phyloP scores from a whole-genome alignment of 192 early-diverging fungal species.

The Podila verticillata region DNA sequence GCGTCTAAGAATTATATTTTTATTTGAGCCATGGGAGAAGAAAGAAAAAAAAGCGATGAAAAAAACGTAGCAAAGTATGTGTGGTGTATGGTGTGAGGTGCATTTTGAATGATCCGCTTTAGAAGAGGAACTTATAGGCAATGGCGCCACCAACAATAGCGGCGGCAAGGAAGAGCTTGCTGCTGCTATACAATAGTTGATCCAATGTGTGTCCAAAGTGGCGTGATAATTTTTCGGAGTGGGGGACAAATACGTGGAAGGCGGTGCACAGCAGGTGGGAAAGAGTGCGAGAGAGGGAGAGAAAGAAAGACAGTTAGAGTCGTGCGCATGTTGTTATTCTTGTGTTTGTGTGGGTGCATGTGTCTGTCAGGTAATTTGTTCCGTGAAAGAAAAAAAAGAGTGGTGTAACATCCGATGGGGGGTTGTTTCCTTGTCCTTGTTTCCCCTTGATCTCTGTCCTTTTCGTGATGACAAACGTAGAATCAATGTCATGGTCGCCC shows the following conservation, averaged over 20 bases:
- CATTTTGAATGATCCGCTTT: neutral
- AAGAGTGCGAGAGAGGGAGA: neutral
- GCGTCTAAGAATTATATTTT: no score
- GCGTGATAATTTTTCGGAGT: slow-evolving; percentile 23
- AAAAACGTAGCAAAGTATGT: neutral
- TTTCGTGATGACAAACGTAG: neutral
- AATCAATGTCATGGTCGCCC: no score
- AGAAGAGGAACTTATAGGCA: slow-evolving; percentile 42
- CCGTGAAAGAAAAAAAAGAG: neutral
- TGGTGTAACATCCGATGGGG: neutral
- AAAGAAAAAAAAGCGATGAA: neutral
- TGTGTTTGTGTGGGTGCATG: no score
- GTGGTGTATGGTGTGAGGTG: neutral
- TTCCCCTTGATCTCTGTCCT: neutral
- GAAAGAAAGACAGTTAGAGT: slow-evolving; percentile 16
- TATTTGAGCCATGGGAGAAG: neutral
- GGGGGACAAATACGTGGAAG: neutral
- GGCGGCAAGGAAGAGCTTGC: slow-evolving; percentile 15
- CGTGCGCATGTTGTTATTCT: no score
- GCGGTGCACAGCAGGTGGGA: neutral
- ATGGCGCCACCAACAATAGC: slow-evolving; percentile 23
- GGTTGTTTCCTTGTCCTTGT: neutral
- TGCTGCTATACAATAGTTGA: neutral
- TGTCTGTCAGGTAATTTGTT: neutral
- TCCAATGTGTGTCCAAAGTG: slow-evolving; percentile 7